Base-by-base conservation (phyloP, 352 stramenopile genomes). In the Thalassiosira delicatula region DNA sequence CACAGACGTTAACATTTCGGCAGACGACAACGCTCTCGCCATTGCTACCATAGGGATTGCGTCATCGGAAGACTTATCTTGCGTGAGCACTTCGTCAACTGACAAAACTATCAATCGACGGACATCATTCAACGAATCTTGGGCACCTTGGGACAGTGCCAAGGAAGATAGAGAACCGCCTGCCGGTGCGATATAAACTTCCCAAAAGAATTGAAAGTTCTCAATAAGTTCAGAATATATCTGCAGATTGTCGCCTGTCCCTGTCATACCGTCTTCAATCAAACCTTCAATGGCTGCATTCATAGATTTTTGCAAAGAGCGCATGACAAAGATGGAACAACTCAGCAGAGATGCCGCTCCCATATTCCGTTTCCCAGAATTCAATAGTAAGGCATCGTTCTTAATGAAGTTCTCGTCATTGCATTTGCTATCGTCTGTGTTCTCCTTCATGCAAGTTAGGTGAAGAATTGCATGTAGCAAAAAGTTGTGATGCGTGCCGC, bases 391-490 rank as follows among this genome's bases (percentile, higher is more conserved):
- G 30, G 80, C 75, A 63, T 88, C 79, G 57, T 89, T 83, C 60
- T 92, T 88, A 7, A 85, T 88, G 46, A 76, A 85, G 46, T 81
- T 53, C 3, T 56, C 59, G 23, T 76, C 70, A 71, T 63, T 59
- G 42, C 60, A 35, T 60, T 91, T 68, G 53, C 23, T 76, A 54
- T 86, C 74, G 42, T 92, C 85, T 35, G 75, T 76, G 60, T 74
- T 79, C 69, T 92, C 86, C 61, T 83, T 76, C 70, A 86, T 83
- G 71, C 84, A 92, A 19, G 93, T 23, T 8, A 92, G 62, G 65
- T 92, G 88, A 29, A 94, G 66, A 11, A 94, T 73, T 17, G 86
- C 85, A 74, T 85, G 90, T 14, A 88, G 37, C 23, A 92, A 84
- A 65, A 81, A 85, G 53, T 90, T 91, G 7, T 85, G 81, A 19